These are phyloP conservation scores for Myriosclerotinia duriaeana DNA, from an alignment of 2,329 filamentous ascomycete species.

Conservation along the genomic window DNA sequence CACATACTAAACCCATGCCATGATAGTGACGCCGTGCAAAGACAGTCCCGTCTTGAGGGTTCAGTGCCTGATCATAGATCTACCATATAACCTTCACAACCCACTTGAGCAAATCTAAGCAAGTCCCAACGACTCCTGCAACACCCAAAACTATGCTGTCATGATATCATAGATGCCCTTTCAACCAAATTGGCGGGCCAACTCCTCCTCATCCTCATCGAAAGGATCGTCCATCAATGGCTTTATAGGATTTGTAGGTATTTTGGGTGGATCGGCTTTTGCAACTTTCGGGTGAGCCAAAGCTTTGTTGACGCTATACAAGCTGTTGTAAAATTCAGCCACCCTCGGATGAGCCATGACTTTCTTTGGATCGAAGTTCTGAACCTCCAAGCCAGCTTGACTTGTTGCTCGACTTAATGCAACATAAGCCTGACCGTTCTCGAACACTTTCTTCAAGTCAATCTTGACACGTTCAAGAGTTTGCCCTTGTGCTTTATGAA, in stretches of 20 bases:
- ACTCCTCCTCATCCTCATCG: slow-evolving; percentile 11
- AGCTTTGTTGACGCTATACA: slow-evolving; percentile 68
- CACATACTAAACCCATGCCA: background rate
- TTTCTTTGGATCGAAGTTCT: slow-evolving; percentile 83
- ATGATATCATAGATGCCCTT: slow-evolving; percentile 1
- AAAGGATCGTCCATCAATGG: background rate
- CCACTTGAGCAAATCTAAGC: slow-evolving; percentile 12
- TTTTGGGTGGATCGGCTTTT: slow-evolving; percentile 20
- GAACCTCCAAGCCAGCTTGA: slow-evolving; percentile 82
- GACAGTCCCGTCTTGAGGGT: background rate
- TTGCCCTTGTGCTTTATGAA: slow-evolving; percentile 97
- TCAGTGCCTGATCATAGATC: slow-evolving; percentile 1
- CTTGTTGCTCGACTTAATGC: slow-evolving; percentile 89
- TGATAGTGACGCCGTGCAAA: slow-evolving; percentile 3
- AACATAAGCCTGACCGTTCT: slow-evolving; percentile 97
- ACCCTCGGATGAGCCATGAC: slow-evolving; percentile 94
- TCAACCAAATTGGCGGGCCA: background rate
- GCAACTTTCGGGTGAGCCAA: slow-evolving; percentile 38
- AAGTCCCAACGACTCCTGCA: slow-evolving; percentile 3
- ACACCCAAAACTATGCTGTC: background rate
- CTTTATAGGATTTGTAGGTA: slow-evolving; percentile 12
- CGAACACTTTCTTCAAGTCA: slow-evolving; percentile 86
- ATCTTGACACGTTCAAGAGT: slow-evolving; percentile 88
- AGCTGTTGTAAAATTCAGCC: slow-evolving; percentile 76
- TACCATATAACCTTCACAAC: slow-evolving; percentile 7